phyloP scores from a whole-genome alignment of 176 grass and related monocot genomes.

The Raddia guianensis region DNA sequence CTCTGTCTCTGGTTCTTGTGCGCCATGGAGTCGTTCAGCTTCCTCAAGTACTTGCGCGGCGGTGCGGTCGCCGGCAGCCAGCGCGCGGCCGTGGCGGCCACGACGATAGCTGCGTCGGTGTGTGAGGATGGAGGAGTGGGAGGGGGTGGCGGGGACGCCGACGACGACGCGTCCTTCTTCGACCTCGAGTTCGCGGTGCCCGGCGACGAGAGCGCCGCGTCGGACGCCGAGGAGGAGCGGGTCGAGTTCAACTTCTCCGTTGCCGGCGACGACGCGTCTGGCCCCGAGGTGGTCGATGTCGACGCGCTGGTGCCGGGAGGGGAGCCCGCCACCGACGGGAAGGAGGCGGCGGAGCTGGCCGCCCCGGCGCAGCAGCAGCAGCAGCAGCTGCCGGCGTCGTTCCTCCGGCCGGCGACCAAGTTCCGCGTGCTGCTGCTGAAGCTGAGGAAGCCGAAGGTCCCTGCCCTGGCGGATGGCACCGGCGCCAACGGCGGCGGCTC shows the following conservation, averaged over 20 bases:
- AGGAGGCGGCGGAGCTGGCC: conserved; percentile 17
- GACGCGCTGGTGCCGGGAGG: background rate
- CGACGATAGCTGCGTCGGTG: conserved; percentile 42
- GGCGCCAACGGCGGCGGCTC: background rate
- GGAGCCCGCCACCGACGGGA: background rate
- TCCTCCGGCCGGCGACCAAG: conserved; percentile 71
- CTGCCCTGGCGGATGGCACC: background rate
- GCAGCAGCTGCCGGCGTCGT: conserved; percentile 22
- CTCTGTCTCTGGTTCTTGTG: background rate
- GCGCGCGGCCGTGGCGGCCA: conserved; percentile 19
- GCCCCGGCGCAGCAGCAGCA: background rate
- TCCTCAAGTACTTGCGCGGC: conserved; percentile 88
- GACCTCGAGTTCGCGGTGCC: conserved; percentile 92
- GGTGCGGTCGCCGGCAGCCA: conserved; percentile 37
- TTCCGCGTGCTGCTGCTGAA: conserved; percentile 81
- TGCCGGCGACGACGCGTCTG: conserved; percentile 30
- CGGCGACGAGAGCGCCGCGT: conserved; percentile 53
- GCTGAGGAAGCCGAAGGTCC: conserved; percentile 53
- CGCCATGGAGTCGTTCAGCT: conserved; percentile 81
- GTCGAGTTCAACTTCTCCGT: conserved; percentile 61
- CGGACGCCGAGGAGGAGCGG: conserved; percentile 46
- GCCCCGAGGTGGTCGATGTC: conserved; percentile 28
- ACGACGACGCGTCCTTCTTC: conserved; percentile 92
- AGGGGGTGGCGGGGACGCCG: conserved; percentile 38
- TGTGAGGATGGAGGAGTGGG: conserved; percentile 46